A percentile compares a stretch with the other conserved stretches of the same genome.
phyloP scores from a whole-genome alignment of 2,329 filamentous ascomycete genomes.

The Fusarium xyrophilum region DNA sequence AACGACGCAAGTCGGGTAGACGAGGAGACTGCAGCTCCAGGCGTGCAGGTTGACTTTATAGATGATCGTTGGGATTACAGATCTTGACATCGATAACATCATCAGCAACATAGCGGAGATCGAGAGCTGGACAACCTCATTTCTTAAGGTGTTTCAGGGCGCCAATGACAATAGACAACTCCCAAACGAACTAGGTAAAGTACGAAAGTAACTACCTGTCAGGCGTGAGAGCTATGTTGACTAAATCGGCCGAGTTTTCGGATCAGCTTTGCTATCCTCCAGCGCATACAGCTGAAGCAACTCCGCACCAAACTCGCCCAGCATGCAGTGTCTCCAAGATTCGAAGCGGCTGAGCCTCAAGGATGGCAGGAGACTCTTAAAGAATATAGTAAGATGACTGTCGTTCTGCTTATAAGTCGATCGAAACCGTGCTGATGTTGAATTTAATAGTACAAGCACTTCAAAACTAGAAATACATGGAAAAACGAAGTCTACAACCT shows the following conservation, averaged over 20 bases:
- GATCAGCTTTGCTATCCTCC: background rate
- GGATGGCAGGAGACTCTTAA: background rate
- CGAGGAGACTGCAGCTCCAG: background rate
- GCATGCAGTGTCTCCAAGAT: background rate
- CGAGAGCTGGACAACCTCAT: background rate
- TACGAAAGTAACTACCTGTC: accelerated
- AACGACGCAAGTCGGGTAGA: accelerated
- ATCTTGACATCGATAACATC: background rate
- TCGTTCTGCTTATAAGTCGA: accelerated
- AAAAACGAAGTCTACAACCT: background rate
- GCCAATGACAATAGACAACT: accelerated
- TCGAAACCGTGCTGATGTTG: background rate
- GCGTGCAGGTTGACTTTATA: background rate
- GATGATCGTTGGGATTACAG: background rate
- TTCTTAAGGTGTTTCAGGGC: background rate
- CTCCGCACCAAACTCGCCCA: background rate
- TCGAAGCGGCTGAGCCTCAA: background rate
- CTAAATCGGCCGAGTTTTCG: background rate
- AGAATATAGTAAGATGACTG: background rate
- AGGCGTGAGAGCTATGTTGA: background rate
- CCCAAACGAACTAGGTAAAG: background rate
- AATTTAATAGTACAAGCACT: background rate
- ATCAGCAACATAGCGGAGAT: background rate
- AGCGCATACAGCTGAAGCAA: background rate
- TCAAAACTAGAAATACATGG: background rate